Percentiles rank a stretch among this genome's conserved stretches.
These are phyloP conservation scores for Dactylella cylindrospora DNA, from an alignment of 2,329 filamentous ascomycete species.

Conservation along the genomic window DNA sequence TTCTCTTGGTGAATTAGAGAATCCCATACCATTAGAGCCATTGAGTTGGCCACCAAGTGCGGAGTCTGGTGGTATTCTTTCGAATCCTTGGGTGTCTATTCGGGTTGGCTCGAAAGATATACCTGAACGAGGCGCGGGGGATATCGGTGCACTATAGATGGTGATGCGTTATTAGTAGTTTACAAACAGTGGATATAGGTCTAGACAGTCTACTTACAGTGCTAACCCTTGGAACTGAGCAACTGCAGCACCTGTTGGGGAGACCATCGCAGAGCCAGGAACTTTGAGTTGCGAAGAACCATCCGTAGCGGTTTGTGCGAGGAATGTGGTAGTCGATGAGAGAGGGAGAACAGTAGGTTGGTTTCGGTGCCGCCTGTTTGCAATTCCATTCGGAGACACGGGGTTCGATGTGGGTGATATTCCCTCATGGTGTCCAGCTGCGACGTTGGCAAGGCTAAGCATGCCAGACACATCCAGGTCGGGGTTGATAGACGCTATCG, in stretches of 20 bases:
- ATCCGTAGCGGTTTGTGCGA: constrained; percentile 20
- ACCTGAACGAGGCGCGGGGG: constrained; percentile 44
- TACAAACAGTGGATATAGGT: background rate
- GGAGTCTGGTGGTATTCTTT: constrained; percentile 50
- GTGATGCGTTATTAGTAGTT: constrained; percentile 47
- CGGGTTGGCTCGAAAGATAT: constrained; percentile 29
- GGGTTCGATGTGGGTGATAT: constrained; percentile 38
- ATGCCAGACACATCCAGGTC: constrained; percentile 44
- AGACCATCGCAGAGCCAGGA: constrained; percentile 35
- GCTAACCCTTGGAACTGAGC: constrained; percentile 47
- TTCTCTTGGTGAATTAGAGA: constrained; percentile 22
- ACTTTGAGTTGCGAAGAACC: constrained; percentile 37
- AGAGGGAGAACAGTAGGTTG: constrained; percentile 36
- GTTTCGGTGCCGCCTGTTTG: constrained; percentile 29
- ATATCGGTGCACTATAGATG: constrained; percentile 49
- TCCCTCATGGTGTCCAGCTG: constrained; percentile 41
- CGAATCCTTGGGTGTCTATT: constrained; percentile 45
- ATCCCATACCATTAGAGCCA: constrained; percentile 18
- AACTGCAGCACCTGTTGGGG: constrained; percentile 45
- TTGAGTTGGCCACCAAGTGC: constrained; percentile 44
- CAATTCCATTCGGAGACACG: constrained; percentile 36
- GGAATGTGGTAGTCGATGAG: constrained; percentile 25
- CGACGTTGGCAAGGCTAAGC: constrained; percentile 40
- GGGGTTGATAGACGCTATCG: constrained; percentile 37
- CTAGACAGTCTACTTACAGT: constrained; percentile 41